Conservation (phyloP, 2,329 filamentous ascomycete genomes). For the Fusarium nisikadoi region DNA sequence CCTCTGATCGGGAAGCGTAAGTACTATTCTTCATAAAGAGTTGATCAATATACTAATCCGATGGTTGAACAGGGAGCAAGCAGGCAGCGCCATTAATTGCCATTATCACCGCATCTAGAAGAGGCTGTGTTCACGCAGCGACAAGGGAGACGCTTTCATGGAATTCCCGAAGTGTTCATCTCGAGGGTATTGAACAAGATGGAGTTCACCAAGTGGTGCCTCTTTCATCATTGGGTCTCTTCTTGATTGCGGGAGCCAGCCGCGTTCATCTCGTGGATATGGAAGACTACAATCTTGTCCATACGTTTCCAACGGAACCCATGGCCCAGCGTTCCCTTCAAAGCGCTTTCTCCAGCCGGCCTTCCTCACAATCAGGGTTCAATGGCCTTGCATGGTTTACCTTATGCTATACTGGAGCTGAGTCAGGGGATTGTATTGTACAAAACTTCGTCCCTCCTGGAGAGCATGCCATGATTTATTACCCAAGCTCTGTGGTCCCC, state of each 20-base stretch:
- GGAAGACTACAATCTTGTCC: conserved; percentile 59
- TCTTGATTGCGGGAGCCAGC: conserved; percentile 67
- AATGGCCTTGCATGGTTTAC: conserved; percentile 71
- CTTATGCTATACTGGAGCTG: conserved; percentile 69
- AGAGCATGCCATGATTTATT: conserved; percentile 66
- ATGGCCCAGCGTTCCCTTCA: conserved; percentile 70
- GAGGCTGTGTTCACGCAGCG: conserved; percentile 62
- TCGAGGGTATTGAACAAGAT: conserved; percentile 59
- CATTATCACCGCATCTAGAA: conserved; percentile 60
- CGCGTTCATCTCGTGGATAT: conserved; percentile 68
- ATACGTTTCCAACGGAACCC: conserved; percentile 68
- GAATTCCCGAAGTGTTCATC: conserved; percentile 59
- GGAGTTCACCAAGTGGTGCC: conserved; percentile 65
- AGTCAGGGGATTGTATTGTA: conserved; percentile 71
- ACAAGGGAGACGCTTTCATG: conserved; percentile 57
- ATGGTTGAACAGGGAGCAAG: conserved; percentile 15
- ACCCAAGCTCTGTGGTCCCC: conserved; percentile 54
- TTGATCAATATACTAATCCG: background rate
- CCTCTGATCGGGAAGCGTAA: conserved; percentile 59
- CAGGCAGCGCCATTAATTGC: conserved; percentile 27
- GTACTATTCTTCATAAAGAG: conserved; percentile 15
- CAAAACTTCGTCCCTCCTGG: conserved; percentile 69
- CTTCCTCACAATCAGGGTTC: conserved; percentile 61
- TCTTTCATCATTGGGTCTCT: conserved; percentile 66
- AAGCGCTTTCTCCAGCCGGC: conserved; percentile 62